Conservation (phyloP, 495 filamentous ascomycete genomes). For the Aspergillus hancockii region DNA sequence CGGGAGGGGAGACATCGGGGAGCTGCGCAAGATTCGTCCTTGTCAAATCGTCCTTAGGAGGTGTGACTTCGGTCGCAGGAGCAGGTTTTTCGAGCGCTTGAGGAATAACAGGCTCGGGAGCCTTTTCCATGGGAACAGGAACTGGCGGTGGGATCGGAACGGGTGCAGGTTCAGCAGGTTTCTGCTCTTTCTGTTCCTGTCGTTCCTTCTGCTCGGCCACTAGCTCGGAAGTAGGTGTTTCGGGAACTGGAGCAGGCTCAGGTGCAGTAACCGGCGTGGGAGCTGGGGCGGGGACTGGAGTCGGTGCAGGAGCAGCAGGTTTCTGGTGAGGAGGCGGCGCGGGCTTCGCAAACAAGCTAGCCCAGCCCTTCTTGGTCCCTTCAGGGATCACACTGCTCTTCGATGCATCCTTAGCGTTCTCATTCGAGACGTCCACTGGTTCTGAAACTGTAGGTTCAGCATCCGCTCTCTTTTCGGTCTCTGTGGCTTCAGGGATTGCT, state of each 20-base stretch:
- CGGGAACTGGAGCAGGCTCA: constrained; percentile 52
- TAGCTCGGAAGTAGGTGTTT: constrained; percentile 19
- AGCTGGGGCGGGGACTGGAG: constrained; percentile 28
- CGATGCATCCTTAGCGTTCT: constrained; percentile 17
- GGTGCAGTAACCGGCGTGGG: constrained; percentile 69
- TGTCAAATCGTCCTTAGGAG: constrained; percentile 83
- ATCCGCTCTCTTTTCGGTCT: constrained; percentile 28
- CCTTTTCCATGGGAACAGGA: constrained; percentile 30
- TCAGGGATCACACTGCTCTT: constrained; percentile 49
- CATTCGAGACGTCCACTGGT: constrained; percentile 34
- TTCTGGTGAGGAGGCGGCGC: constrained; percentile 41
- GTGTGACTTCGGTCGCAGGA: constrained; percentile 57
- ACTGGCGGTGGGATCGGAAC: constrained; percentile 24
- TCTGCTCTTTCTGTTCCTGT: constrained; percentile 6
- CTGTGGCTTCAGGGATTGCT: constrained; percentile 39
- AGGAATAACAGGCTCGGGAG: constrained; percentile 31
- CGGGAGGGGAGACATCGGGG: constrained; percentile 72
- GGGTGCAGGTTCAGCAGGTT: constrained; percentile 13
- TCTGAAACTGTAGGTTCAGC: constrained; percentile 32
- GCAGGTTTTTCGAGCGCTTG: constrained; percentile 30
- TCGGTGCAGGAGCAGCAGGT: constrained; percentile 33
- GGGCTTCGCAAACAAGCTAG: constrained; percentile 60
- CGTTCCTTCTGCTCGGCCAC: constrained; percentile 12
- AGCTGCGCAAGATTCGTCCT: constrained; percentile 89
- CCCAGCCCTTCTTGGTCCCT: constrained; percentile 62